A percentile compares a stretch with the other conserved stretches of the same genome.
phyloP scores from a whole-genome alignment of 306 rosid species.

The Parietaria judaica region DNA sequence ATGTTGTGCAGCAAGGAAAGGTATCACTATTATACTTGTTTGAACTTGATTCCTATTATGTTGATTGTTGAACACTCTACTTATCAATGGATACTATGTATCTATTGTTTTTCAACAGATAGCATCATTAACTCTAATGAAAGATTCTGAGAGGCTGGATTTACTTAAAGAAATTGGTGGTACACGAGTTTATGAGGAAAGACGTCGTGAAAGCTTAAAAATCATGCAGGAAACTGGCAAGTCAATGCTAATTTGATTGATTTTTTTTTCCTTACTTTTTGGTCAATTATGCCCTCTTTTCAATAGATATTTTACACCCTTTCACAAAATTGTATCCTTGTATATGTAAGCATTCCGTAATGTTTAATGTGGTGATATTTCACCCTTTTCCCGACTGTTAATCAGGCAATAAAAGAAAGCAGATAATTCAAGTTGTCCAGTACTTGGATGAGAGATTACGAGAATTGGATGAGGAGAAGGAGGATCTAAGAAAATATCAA shows the following conservation, averaged over 20 bases:
- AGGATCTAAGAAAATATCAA: conserved; percentile 87
- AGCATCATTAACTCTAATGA: conserved; percentile 87
- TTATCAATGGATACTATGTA: background rate
- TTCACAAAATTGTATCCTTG: background rate
- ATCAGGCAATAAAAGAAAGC: conserved; percentile 82
- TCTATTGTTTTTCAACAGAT: conserved; percentile 43
- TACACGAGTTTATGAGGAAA: conserved; percentile 93
- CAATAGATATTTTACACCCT: too few species aligned
- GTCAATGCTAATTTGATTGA: conserved; percentile 15
- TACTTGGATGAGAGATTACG: conserved; percentile 90
- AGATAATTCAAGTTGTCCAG: conserved; percentile 97
- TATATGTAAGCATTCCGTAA: background rate
- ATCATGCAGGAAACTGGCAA: conserved; percentile 95
- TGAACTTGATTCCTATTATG: conserved; percentile 11
- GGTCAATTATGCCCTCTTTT: background rate
- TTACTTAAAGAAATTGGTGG: conserved; percentile 97
- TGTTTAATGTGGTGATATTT: background rate
- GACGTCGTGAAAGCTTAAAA: conserved; percentile 94
- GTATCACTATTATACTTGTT: conserved; percentile 32
- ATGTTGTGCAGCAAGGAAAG: conserved; percentile 99
- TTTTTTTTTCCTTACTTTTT: conserved; percentile 1
- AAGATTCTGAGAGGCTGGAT: conserved; percentile 90
- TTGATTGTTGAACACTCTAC: conserved; percentile 2
- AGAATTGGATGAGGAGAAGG: conserved; percentile 96
- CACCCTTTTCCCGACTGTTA: conserved; percentile 3